Percentiles rank a stretch among this genome's conserved stretches.
phyloP scores from a whole-genome alignment of 164 flowering plant genomes.

The Macadamia tetraphylla region DNA sequence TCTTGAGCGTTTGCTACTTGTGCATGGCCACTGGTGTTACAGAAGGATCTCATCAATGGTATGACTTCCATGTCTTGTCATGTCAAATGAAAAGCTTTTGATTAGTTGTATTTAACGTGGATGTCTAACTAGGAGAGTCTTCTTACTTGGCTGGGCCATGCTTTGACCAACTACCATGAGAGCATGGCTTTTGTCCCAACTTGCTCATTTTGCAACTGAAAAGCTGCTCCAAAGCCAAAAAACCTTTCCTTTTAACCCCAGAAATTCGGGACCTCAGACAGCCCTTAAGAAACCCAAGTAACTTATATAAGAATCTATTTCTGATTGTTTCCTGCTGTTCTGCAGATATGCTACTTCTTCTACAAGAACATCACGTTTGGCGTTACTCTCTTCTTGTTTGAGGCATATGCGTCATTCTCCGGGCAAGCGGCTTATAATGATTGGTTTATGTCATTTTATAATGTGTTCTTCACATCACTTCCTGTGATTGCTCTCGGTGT shows the following conservation, averaged over 20 bases:
- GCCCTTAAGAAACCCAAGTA: neutral
- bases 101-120: neutral
- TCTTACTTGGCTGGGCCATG: neutral
- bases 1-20: conserved; percentile 82
- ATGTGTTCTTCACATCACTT: conserved; percentile 85
- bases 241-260: no score
- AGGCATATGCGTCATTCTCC: conserved; percentile 77
- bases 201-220: no score
- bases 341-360: conserved; percentile 97
- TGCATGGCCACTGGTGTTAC: conserved; percentile 99
- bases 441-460: conserved; percentile 84
- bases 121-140: neutral
- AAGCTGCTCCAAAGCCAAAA: no score
- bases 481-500: conserved; percentile 83
- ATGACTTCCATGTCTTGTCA: neutral
- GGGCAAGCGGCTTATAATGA: conserved; percentile 83
- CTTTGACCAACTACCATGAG: neutral
- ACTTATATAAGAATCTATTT: neutral
- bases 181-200: neutral
- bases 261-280: no score
- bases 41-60: conserved; percentile 93
- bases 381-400: conserved; percentile 66
- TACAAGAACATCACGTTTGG: conserved; percentile 88
- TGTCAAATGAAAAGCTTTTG: neutral
- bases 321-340: conserved; percentile 10